Percentiles rank a stretch among this genome's conserved stretches.
These are phyloP conservation scores for Cyclostephanos invisitatus DNA, from an alignment of 108 stramenopile species.

Conservation along the genomic window DNA sequence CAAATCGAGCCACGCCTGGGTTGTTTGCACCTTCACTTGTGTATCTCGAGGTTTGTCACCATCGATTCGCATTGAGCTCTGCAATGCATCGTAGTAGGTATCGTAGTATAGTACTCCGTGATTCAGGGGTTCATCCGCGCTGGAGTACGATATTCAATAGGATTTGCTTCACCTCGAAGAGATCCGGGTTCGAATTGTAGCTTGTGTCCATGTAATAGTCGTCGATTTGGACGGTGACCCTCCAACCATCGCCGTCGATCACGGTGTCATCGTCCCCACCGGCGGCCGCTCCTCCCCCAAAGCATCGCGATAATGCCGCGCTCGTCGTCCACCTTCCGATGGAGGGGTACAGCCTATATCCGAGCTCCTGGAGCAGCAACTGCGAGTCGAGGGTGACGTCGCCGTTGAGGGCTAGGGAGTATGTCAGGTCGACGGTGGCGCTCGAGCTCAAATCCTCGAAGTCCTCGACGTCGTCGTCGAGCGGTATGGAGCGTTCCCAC, in stretches of 20 bases:
- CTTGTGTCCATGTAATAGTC: conserved; percentile 89
- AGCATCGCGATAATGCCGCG: conserved; percentile 23
- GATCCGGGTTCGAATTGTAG: conserved; percentile 84
- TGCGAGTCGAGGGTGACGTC: conserved; percentile 75
- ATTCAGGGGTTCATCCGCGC: conserved; percentile 22
- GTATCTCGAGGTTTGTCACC: too few species aligned
- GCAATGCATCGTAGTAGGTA: too few species aligned
- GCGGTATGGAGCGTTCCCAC: conserved; percentile 35
- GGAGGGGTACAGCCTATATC: conserved; percentile 77
- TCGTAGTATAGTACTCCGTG: too few species aligned
- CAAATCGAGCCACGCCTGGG: too few species aligned
- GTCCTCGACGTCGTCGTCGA: conserved; percentile 50
- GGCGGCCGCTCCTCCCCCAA: neutral
- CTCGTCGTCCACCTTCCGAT: conserved; percentile 53
- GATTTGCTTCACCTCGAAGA: conserved; percentile 84
- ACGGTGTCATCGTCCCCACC: neutral
- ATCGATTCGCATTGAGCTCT: too few species aligned
- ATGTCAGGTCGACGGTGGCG: conserved; percentile 46
- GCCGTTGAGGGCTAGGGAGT: conserved; percentile 67
- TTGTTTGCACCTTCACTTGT: too few species aligned
- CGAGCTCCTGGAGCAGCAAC: conserved; percentile 80
- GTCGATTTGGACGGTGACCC: conserved; percentile 40
- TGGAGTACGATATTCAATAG: conserved; percentile 75
- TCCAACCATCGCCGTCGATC: neutral
- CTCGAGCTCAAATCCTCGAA: conserved; percentile 12